Percentiles rank a stretch among this genome's conserved stretches.
Conservation (phyloP, 2,329 filamentous ascomycete species). For the Alternaria sp. region DNA sequence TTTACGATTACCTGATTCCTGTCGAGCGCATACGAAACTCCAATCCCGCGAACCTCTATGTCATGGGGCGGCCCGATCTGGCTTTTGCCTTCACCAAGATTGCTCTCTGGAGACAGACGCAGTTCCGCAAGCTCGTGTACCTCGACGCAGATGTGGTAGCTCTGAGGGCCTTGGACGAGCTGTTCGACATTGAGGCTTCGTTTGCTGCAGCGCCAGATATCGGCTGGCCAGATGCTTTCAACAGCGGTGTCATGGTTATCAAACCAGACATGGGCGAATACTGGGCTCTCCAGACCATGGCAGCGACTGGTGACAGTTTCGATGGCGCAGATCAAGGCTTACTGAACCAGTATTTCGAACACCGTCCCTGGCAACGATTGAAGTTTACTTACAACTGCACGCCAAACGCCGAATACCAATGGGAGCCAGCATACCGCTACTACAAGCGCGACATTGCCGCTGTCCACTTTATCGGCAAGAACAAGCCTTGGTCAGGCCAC, state of each 20-base stretch:
- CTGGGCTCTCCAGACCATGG: slow-evolving; percentile 82
- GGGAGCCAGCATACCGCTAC: slow-evolving; percentile 91
- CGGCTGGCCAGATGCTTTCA: slow-evolving; percentile 98
- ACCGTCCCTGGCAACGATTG: slow-evolving; percentile 78
- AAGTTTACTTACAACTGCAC: slow-evolving; percentile 98
- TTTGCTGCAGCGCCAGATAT: slow-evolving; percentile 88
- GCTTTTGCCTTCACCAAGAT: slow-evolving; percentile 97
- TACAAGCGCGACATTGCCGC: slow-evolving; percentile 89
- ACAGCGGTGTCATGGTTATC: slow-evolving; percentile 95
- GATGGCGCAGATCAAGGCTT: slow-evolving; percentile 97
- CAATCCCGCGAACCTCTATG: slow-evolving; percentile 79
- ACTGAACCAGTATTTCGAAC: slow-evolving; percentile 91
- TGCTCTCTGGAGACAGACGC: slow-evolving; percentile 87
- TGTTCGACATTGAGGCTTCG: slow-evolving; percentile 72
- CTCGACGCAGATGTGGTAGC: slow-evolving; percentile 94
- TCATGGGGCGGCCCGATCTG: slow-evolving; percentile 92
- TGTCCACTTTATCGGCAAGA: slow-evolving; percentile 91
- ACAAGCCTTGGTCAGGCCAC: slow-evolving; percentile 79
- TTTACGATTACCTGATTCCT: slow-evolving; percentile 90
- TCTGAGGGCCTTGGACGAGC: slow-evolving; percentile 88
- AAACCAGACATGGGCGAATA: slow-evolving; percentile 88
- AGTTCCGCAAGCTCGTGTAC: slow-evolving; percentile 93
- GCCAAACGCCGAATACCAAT: slow-evolving; percentile 95
- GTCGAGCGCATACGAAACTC: slow-evolving; percentile 81
- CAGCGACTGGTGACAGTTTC: slow-evolving; percentile 87